These are phyloP conservation scores for Medicago arabica DNA, from an alignment of 306 rosid species.

Conservation along the genomic window DNA sequence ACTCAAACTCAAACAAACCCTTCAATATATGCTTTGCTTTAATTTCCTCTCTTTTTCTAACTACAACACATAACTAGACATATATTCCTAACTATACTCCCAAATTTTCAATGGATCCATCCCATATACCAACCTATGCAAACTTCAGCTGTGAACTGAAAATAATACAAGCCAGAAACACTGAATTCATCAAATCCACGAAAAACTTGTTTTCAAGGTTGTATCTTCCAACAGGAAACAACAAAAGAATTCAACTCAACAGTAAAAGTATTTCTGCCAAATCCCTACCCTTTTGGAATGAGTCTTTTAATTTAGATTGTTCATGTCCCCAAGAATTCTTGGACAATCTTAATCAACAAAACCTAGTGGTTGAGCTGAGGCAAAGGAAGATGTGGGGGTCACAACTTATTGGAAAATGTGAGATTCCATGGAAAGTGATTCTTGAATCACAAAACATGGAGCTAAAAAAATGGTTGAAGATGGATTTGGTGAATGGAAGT, in stretches of 20 bases:
- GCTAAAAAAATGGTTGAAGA: conserved; percentile 66
- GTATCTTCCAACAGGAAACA: conserved; percentile 57
- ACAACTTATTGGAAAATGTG: conserved; percentile 66
- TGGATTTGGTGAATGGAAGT: conserved; percentile 39
- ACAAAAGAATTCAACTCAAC: conserved; percentile 53
- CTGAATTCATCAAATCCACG: conserved; percentile 40
- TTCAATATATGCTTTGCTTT: neutral
- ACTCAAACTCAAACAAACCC: neutral
- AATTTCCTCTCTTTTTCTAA: neutral
- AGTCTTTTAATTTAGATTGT: conserved; percentile 73
- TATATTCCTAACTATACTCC: neutral
- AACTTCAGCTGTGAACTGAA: conserved; percentile 55
- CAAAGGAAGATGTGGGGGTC: conserved; percentile 63
- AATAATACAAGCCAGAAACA: conserved; percentile 60
- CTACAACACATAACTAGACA: neutral
- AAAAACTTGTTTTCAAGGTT: conserved; percentile 58
- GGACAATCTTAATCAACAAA: conserved; percentile 56
- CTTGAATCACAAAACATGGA: conserved; percentile 67
- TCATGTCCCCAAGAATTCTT: conserved; percentile 53
- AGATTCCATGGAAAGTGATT: conserved; percentile 68
- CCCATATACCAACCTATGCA: neutral
- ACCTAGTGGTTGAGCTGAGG: conserved; percentile 69
- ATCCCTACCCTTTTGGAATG: conserved; percentile 65
- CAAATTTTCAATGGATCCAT: conserved; percentile 6
- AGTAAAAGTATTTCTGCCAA: conserved; percentile 52